Percentiles rank a stretch among this genome's conserved stretches.
Evolutionary conservation across 2,329 filamentous ascomycete genomes (phyloP).

Genomic region (Colletotrichum camelliae): DNA sequence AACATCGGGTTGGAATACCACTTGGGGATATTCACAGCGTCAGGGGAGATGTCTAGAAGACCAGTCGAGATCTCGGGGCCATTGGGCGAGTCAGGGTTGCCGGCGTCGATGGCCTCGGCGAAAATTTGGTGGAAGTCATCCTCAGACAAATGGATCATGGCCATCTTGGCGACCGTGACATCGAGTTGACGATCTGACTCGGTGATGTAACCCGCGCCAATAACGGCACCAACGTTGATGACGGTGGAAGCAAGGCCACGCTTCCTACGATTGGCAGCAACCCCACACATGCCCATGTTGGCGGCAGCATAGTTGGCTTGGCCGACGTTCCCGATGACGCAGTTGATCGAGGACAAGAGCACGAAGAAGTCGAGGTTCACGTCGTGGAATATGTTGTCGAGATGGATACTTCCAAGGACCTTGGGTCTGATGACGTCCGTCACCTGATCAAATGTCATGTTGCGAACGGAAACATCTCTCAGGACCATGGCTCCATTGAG

Average conservation of each 20-base stretch:
- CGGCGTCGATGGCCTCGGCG: conserved; percentile 43
- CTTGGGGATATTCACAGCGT: neutral
- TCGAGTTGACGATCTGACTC: neutral
- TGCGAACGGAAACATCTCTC: conserved; percentile 23
- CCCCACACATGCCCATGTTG: conserved; percentile 35
- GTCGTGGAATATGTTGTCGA: neutral
- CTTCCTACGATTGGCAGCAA: conserved; percentile 25
- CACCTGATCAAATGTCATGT: conserved; percentile 35
- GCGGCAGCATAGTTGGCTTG: conserved; percentile 41
- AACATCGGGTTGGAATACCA: neutral
- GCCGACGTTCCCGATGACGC: conserved; percentile 26
- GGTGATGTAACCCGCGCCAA: neutral
- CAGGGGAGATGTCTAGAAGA: neutral
- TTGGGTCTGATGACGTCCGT: conserved; percentile 30
- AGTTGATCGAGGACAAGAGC: conserved; percentile 28
- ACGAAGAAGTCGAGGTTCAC: conserved; percentile 32
- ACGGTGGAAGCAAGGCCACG: conserved; percentile 23
- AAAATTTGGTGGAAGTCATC: conserved; percentile 45
- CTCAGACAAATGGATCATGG: conserved; percentile 10
- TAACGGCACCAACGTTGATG: conserved; percentile 15
- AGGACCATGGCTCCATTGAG: neutral
- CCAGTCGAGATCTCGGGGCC: neutral
- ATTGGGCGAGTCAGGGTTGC: conserved; percentile 25
- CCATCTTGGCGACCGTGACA: neutral
- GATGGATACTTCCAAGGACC: conserved; percentile 32